Evolutionary conservation across 208 protist genomes (phyloP).

Genomic region (Leishmania gerbilli): DNA sequence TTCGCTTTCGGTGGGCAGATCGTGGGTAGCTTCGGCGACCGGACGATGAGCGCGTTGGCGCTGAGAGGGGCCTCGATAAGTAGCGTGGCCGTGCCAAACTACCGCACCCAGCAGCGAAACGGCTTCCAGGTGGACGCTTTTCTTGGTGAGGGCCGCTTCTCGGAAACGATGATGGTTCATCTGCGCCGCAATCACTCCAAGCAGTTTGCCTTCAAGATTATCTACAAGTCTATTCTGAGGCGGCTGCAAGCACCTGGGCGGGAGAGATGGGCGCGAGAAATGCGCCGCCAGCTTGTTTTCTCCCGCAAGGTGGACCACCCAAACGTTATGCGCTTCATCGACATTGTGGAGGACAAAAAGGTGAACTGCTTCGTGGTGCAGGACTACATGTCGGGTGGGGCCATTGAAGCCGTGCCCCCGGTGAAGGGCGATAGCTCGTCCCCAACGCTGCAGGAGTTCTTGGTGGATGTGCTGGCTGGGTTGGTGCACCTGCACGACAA

Average conservation of each 20-base stretch:
- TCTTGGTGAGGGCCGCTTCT: conserved; percentile 51
- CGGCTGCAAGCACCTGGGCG: conserved; percentile 28
- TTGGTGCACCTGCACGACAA: conserved; percentile 76
- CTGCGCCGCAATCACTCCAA: conserved; percentile 45
- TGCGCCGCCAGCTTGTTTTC: conserved; percentile 48
- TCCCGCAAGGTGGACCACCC: conserved; percentile 60
- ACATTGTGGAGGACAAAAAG: conserved; percentile 72
- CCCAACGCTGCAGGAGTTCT: conserved; percentile 45
- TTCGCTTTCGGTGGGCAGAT: conserved; percentile 23
- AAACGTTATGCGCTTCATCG: conserved; percentile 63
- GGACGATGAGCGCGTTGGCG: conserved; percentile 18
- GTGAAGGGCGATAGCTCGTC: conserved; percentile 17
- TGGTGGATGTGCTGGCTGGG: conserved; percentile 65
- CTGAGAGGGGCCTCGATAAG: conserved; percentile 26
- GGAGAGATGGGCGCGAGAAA: conserved; percentile 21
- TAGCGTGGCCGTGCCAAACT: conserved; percentile 18
- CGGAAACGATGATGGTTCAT: conserved; percentile 70
- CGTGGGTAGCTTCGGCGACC: conserved; percentile 23
- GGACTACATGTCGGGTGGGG: conserved; percentile 49
- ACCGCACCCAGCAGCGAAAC: conserved; percentile 39
- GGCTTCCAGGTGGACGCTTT: conserved; percentile 56
- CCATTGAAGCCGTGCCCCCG: conserved; percentile 26
- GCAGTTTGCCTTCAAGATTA: conserved; percentile 67
- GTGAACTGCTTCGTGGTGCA: conserved; percentile 71
- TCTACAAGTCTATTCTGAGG: conserved; percentile 50